Evolutionary conservation across 805 yeast genomes (phyloP).

Genomic region (Pichia californica): DNA sequence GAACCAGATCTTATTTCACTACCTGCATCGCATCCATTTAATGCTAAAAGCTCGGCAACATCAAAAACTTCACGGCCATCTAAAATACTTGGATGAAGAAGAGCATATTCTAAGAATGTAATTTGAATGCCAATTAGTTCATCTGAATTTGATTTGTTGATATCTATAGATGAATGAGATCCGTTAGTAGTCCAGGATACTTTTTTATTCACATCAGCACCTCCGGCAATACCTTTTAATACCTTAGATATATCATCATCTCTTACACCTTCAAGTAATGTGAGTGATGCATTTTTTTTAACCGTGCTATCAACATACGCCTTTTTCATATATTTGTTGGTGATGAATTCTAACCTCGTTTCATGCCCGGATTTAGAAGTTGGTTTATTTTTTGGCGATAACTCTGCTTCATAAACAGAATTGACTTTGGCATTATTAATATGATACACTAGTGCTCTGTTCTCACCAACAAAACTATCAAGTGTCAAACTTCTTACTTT

Average conservation of each 20-base stretch:
- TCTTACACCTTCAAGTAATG: constrained; percentile 47
- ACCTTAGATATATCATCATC: constrained; percentile 41
- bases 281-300: constrained; percentile 18
- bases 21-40: constrained; percentile 51
- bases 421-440: constrained; percentile 54
- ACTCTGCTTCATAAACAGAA: constrained; percentile 49
- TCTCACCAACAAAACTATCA: constrained; percentile 62
- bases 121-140: too few species aligned
- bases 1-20: constrained; percentile 16
- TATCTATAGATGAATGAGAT: neutral
- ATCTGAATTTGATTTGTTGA: too few species aligned
- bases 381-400: constrained; percentile 23
- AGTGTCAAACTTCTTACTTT: constrained; percentile 73
- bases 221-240: constrained; percentile 37
- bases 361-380: constrained; percentile 33
- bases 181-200: constrained; percentile 23
- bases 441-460: constrained; percentile 43
- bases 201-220: constrained; percentile 40
- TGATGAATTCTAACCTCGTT: constrained; percentile 53
- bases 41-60: constrained; percentile 48
- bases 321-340: constrained; percentile 56
- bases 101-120: constrained; percentile 43
- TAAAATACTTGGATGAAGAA: constrained; percentile 31
- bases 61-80: constrained; percentile 32
- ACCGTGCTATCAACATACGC: constrained; percentile 32